Conservation (phyloP, 495 filamentous ascomycete genomes). For the Xylaria castorea region DNA sequence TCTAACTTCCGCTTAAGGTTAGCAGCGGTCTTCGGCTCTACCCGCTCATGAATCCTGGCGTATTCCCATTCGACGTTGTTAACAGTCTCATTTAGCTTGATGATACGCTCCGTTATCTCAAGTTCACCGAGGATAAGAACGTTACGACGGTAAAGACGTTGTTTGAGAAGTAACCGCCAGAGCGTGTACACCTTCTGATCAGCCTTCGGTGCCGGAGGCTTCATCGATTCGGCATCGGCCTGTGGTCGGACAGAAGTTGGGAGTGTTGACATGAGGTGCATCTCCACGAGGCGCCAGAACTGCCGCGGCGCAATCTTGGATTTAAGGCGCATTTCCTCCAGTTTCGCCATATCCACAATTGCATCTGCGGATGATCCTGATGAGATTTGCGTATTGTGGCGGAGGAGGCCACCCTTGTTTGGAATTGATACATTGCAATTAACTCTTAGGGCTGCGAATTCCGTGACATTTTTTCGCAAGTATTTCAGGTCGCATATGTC, state of each 20-base stretch:
- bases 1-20: conserved; percentile 39
- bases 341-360: conserved; percentile 66
- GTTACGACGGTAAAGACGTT: conserved; percentile 80
- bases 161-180: conserved; percentile 84
- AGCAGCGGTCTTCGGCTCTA: conserved; percentile 32
- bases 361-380: conserved; percentile 14
- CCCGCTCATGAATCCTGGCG: conserved; percentile 63
- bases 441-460: conserved; percentile 60
- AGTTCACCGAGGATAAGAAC: conserved; percentile 78
- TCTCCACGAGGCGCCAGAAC: conserved; percentile 84
- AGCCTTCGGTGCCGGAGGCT: conserved; percentile 39
- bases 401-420: conserved; percentile 57
- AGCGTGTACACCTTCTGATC: conserved; percentile 67
- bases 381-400: conserved; percentile 53
- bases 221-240: conserved; percentile 35
- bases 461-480: conserved; percentile 58
- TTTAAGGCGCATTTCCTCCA: conserved; percentile 65
- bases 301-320: conserved; percentile 87
- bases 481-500: conserved; percentile 81
- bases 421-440: conserved; percentile 50
- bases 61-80: conserved; percentile 84
- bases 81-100: conserved; percentile 82
- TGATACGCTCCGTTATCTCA: conserved; percentile 74
- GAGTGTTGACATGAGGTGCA: conserved; percentile 82
- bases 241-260: conserved; percentile 64